Base-by-base conservation (phyloP, 768 basidiomycete genomes). In the Tulasnella sp. region DNA sequence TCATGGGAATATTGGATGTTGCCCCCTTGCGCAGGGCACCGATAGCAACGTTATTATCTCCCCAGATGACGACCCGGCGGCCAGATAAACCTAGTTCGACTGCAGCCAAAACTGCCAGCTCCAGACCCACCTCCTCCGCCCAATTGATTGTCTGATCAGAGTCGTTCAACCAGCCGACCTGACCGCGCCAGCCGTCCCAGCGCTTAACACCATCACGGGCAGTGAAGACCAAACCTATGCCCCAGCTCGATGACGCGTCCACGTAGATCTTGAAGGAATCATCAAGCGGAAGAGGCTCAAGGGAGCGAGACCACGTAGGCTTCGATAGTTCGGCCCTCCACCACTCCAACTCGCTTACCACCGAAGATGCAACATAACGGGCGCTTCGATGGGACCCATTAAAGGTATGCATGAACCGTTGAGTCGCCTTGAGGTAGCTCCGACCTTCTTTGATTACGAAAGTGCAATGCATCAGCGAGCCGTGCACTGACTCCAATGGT, bases 1-100 rank as follows among this genome's bases (percentile, higher is more conserved):
- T 79, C 38, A 38, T 76, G 24, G 68, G 78, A 3, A 48, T 36
- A 38, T 73, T 75, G 10, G 21, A 31, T 16, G 56, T 34, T 6
- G 42, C 36, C 3, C 78, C 76, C 3, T 56, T 39, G 24, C 36
- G 52, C 19, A 71, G 38, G n/a, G 52, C 34, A 27, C 48, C 78
- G 68, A 79, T 73, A 6, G 78, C 38, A 3, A 36, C 76, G 78
- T 79, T 42, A 46, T 79, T 79, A n/a, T 79, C 78, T 3, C 56
- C 52, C 27, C 68, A 56, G 18, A 79, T 46, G 1, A 79, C n/a
- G n/a, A 79, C 36, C 2, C 19, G 18, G 2, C 10, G 2, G n/a
- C 46, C 36, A 6, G 78, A 40, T 12, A 40, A 8, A 31, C 44
- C 42, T 6, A 74, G 34, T 18, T 42, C 68, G 2, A 21, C 19